These are phyloP conservation scores for Stagonosporopsis vannaccii DNA, from an alignment of 2,329 filamentous ascomycete species.

Conservation along the genomic window DNA sequence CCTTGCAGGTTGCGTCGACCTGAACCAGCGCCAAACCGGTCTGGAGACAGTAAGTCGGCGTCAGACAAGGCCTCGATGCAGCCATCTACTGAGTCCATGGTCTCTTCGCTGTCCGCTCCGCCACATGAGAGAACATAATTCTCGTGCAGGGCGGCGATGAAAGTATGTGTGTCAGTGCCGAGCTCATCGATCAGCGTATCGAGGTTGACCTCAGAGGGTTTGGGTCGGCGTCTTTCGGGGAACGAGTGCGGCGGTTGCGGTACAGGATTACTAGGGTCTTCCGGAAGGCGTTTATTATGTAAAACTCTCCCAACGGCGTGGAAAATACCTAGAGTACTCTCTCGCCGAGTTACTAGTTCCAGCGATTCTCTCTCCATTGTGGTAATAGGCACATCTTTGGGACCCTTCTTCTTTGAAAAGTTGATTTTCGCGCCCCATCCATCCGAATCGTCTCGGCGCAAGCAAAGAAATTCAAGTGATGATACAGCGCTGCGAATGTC, in stretches of 20 bases:
- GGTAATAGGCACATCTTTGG: slow-evolving; percentile 70
- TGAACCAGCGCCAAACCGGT: slow-evolving; percentile 69
- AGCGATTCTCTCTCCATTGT: slow-evolving; percentile 80
- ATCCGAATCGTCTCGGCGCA: slow-evolving; percentile 78
- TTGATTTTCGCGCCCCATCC: slow-evolving; percentile 83
- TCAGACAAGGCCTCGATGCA: slow-evolving; percentile 89
- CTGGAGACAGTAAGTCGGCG: slow-evolving; percentile 82
- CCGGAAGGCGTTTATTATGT: slow-evolving; percentile 84
- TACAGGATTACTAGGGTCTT: slow-evolving; percentile 42
- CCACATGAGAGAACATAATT: slow-evolving; percentile 91
- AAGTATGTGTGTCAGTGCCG: slow-evolving; percentile 89
- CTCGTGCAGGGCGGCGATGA: slow-evolving; percentile 88
- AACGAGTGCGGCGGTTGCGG: slow-evolving; percentile 57
- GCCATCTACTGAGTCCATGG: slow-evolving; percentile 80
- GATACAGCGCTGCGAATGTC: slow-evolving; percentile 94
- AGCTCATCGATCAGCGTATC: slow-evolving; percentile 89
- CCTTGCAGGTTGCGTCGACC: slow-evolving; percentile 57
- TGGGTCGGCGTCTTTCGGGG: slow-evolving; percentile 53
- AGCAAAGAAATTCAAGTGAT: slow-evolving; percentile 88
- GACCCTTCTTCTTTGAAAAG: slow-evolving; percentile 64
- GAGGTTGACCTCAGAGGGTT: slow-evolving; percentile 54
- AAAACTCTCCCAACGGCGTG: slow-evolving; percentile 95
- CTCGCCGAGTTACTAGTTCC: slow-evolving; percentile 82
- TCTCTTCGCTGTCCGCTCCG: slow-evolving; percentile 62
- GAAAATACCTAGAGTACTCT: slow-evolving; percentile 91